Percentiles rank a stretch among this genome's conserved stretches.
Conservation (phyloP, 805 yeast species). For the Candida nonsorbophila region DNA sequence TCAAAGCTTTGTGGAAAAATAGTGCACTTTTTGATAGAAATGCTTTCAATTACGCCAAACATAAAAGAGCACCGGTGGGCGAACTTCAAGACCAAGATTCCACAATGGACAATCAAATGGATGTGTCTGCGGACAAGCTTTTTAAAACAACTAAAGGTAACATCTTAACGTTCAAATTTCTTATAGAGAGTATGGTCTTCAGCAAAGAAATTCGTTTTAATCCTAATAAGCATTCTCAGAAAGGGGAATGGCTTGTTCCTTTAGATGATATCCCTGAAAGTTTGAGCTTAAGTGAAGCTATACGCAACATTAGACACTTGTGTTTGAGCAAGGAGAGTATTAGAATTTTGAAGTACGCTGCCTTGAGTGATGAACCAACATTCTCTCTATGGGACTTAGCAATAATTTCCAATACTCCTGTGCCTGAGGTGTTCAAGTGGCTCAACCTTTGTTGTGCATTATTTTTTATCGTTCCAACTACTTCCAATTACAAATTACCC, state of each 20-base stretch:
- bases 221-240: too few species aligned
- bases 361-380: conserved; percentile 33
- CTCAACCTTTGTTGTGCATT: conserved; percentile 27
- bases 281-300: too few species aligned
- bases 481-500: conserved; percentile 44
- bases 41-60: neutral
- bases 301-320: too few species aligned
- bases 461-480: conserved; percentile 30
- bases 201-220: too few species aligned
- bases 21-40: conserved; percentile 2
- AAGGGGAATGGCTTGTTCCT: too few species aligned
- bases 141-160: conserved; percentile 13
- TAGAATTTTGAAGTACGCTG: conserved; percentile 32
- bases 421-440: conserved; percentile 24
- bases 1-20: conserved; percentile 5
- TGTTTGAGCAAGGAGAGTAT: too few species aligned
- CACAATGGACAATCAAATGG: conserved; percentile 4
- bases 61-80: neutral
- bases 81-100: conserved; percentile 2
- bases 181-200: too few species aligned
- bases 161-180: conserved; percentile 9
- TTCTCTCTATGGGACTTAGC: conserved; percentile 34
- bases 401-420: conserved; percentile 28
- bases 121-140: conserved; percentile 2
- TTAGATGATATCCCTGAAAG: too few species aligned